Percentiles rank a stretch among this genome's conserved stretches.
Evolutionary conservation across 2,329 filamentous ascomycete genomes (phyloP).

Genomic region (Hirsutella thompsonii): DNA sequence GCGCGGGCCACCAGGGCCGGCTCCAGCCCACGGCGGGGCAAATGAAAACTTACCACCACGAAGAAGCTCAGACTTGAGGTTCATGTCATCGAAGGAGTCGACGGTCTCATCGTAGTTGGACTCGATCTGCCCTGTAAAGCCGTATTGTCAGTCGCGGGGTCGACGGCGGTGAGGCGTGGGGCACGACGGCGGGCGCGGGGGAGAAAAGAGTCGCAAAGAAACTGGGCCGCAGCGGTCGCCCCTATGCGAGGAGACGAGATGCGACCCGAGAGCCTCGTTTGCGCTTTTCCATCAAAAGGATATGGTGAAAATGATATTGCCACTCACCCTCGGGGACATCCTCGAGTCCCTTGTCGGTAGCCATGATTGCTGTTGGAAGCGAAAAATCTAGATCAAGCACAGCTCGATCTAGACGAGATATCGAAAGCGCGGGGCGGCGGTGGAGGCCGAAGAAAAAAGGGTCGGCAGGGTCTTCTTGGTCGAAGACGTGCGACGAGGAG

Average conservation of each 20-base stretch:
- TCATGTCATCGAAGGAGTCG: slow-evolving; percentile 98
- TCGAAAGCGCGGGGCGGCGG: slow-evolving; percentile 26
- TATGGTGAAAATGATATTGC: not conserved
- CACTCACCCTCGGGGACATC: slow-evolving; percentile 85
- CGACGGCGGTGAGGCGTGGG: not conserved
- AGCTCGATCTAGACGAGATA: slow-evolving; percentile 54
- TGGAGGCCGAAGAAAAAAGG: slow-evolving; percentile 14
- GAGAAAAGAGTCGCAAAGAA: not conserved
- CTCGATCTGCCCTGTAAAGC: slow-evolving; percentile 81
- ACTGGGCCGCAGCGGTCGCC: not conserved
- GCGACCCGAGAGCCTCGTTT: not conserved
- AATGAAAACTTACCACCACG: slow-evolving; percentile 55
- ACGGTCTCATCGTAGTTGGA: slow-evolving; percentile 99
- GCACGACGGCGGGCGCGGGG: not conserved
- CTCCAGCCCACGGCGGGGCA: not conserved
- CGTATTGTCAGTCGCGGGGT: not conserved
- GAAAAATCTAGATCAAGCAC: slow-evolving; percentile 59
- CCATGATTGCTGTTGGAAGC: slow-evolving; percentile 71
- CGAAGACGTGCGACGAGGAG: slow-evolving; percentile 19
- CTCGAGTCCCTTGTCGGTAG: slow-evolving; percentile 95
- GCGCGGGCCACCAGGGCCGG: not conserved
- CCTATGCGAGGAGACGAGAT: slow-evolving; percentile 14
- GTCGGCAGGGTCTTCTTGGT: slow-evolving; percentile 21
- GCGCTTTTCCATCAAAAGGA: not conserved
- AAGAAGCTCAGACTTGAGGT: slow-evolving; percentile 91